These are phyloP conservation scores for Bruguiera gymnorhiza DNA, from an alignment of 345 rosid genomes.

Conservation along the genomic window DNA sequence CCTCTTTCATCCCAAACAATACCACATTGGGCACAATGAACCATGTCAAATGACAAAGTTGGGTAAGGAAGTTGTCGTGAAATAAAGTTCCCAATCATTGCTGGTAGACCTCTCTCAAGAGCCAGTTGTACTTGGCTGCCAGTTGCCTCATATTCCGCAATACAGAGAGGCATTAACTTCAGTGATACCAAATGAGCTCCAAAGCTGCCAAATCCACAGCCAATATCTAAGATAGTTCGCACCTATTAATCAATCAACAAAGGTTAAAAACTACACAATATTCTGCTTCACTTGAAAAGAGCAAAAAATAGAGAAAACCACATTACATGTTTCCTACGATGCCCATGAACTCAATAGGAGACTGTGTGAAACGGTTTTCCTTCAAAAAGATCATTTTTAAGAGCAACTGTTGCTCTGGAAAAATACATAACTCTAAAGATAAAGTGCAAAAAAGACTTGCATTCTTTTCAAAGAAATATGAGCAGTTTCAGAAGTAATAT, in stretches of 20 bases:
- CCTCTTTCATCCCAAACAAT: slow-evolving; percentile 89
- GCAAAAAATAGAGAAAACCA: background rate
- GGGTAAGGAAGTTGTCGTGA: slow-evolving; percentile 90
- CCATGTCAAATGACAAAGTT: slow-evolving; percentile 80
- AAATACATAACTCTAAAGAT: no score
- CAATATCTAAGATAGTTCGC: slow-evolving; percentile 74
- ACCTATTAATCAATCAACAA: slow-evolving; percentile 43
- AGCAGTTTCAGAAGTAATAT: background rate
- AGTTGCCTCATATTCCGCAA: slow-evolving; percentile 86
- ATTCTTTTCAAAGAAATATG: no score
- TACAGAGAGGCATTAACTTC: slow-evolving; percentile 77
- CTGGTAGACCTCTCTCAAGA: slow-evolving; percentile 98
- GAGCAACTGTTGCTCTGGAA: no score
- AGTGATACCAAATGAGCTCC: slow-evolving; percentile 88
- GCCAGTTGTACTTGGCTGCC: slow-evolving; percentile 98
- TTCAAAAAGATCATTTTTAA: no score
- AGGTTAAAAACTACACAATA: background rate
- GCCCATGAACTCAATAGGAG: background rate
- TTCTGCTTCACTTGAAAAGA: slow-evolving; percentile 5
- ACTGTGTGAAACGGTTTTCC: background rate
- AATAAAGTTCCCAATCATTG: slow-evolving; percentile 84
- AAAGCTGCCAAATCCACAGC: slow-evolving; percentile 98
- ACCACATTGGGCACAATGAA: slow-evolving; percentile 97
- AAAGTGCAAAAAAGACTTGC: no score
- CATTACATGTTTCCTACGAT: background rate